Evolutionary conservation across 129 eudicot genomes (phyloP), one percentile per base, ranked within the genome.

Genomic region (Gnaphalium uliginosum): DNA sequence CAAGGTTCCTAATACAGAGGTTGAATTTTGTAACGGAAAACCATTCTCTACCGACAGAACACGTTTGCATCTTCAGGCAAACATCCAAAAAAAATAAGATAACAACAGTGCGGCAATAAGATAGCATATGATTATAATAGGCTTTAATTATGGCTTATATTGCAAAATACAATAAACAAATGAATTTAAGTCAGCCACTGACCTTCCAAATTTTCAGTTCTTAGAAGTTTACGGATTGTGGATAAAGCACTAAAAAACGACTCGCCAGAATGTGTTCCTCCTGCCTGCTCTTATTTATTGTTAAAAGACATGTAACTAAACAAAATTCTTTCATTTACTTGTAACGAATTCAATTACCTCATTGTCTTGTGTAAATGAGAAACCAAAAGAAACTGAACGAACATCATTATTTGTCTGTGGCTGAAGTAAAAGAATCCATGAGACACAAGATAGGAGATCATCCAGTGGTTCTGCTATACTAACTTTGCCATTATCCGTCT

Each of bases 361-460:
- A 57, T 54, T 82, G 6, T 91, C 97, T 77, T 91, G 97, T 6
- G 92, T 79, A 79, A 91, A 86, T 67, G 97, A 91, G 85, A 91
- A 91, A 79, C 97, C 97, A 61, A 86, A 91, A 83, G 84, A 71
- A 76, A 83, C 87, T 27, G 87, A 68, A 78, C 76, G 86, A 62
- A 66, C 78, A 66, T 80, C 90, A 41, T 86, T 71, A 83, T 71
- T 83, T 39, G 79, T 79, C 25, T 80, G 90, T 81, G 92, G 95
- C 78, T 91, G 97, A 81, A 88, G 89, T 60, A 84, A 68, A 83
- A 91, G 88, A 82, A 91, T 84, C 95, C 92, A 91, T 25, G 92
- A 91, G 77, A 91, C 68, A 66, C 97, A 88, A 43, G 90, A 88
- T 66, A 91, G 80, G 82, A 91, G 97, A 82, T 83, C 83, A 81